phyloP scores from a whole-genome alignment of 768 basidiomycete genomes.

The Kwoniella pini region DNA sequence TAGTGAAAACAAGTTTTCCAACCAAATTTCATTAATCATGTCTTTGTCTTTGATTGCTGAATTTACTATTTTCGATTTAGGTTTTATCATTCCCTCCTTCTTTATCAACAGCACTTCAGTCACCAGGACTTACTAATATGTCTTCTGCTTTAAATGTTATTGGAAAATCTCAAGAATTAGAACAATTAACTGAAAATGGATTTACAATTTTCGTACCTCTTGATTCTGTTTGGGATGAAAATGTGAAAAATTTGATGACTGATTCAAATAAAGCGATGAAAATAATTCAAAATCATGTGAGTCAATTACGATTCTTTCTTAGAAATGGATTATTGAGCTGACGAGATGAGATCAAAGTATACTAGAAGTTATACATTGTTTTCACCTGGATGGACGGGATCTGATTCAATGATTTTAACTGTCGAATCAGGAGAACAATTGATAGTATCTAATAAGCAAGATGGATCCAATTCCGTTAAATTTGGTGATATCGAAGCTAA shows the following conservation, averaged over 20 bases:
- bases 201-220: slow-evolving; percentile 48
- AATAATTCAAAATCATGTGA: slow-evolving; percentile 39
- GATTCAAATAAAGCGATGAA: slow-evolving; percentile 3
- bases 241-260: slow-evolving; percentile 16
- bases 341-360: slow-evolving; percentile 22
- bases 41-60: too few relatives aligned
- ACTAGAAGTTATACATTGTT: slow-evolving; percentile 35
- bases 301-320: neutral
- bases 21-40: too few relatives aligned
- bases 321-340: neutral
- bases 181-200: slow-evolving; percentile 28
- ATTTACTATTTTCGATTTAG: too few relatives aligned
- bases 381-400: slow-evolving; percentile 30
- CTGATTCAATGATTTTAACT: slow-evolving; percentile 13
- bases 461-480: slow-evolving; percentile 16
- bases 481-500: slow-evolving; percentile 23
- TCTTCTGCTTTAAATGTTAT: slow-evolving; percentile 18
- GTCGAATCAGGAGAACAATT: slow-evolving; percentile 28
- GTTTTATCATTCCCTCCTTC: slow-evolving; percentile 34
- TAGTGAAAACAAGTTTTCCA: too few relatives aligned
- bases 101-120: neutral
- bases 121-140: slow-evolving; percentile 16
- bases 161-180: slow-evolving; percentile 17
- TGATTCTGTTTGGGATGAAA: slow-evolving; percentile 34
- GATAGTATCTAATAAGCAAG: slow-evolving; percentile 19